Base-by-base conservation (phyloP, 2,329 filamentous ascomycete species). In the Fusarium sp. region DNA sequence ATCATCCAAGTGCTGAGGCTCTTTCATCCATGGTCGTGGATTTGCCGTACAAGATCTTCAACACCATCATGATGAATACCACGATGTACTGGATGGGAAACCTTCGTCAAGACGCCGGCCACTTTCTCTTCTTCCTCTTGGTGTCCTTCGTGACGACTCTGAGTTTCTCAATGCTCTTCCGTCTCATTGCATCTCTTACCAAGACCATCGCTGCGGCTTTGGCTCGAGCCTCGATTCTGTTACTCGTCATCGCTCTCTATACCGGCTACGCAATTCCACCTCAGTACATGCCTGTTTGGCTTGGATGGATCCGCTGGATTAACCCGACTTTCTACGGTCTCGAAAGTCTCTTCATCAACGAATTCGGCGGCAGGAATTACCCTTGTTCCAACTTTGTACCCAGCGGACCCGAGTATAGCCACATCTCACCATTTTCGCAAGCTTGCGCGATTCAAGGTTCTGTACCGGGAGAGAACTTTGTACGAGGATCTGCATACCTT, bases 81-180 rank as follows among this genome's bases (percentile, higher is more conserved):
- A 69, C 87, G 1, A 79, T 92, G 4, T 92, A 92, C 80, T 92
- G 92, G 78, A 88, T 93, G 87, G 87, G 88, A 0, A 87, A 90
- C 86, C 9, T 93, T 87, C 21, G 88, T 91, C 80, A 81, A 88
- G 56, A 86, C 85, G 66, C 90, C 0, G 84, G 83, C 0, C 78
- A 81, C 7, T 87, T 86, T 76, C 87, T 86, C 76, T 85, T 82
- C 70, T 87, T 84, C 70, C 77, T 83, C 4, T 69, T 87, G 4
- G 78, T 87, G n/a, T 82, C 83, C 11, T 84, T 91, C 75, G 78
- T 84, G 45, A 85, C 86, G 15, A 90, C 88, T 0, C 77, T 92
- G 70, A 86, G 86, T 57, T 91, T 92, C 89, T 90, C 88, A 37
- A 91, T 90, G 85, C 46, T 92, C 60, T 92, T 92, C 79, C 77